Conservation (phyloP, 2,329 filamentous ascomycete species). For the Kalmusia sp. region DNA sequence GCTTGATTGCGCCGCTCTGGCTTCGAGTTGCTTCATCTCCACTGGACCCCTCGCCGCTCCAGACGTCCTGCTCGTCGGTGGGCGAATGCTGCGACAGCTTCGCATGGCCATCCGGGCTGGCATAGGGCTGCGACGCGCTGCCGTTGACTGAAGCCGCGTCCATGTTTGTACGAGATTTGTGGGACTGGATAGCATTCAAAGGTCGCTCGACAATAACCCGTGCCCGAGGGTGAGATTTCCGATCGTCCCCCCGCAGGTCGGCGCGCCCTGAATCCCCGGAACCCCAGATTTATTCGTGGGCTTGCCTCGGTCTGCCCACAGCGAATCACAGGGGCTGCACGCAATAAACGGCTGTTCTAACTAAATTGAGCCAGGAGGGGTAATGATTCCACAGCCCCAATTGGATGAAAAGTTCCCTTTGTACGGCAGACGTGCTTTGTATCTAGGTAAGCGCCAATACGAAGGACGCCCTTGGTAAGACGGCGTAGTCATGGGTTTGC, state of each 20-base stretch:
- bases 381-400: too few relatives aligned
- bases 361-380: too few relatives aligned
- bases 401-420: too few relatives aligned
- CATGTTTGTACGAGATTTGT: constrained; percentile 32
- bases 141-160: constrained; percentile 31
- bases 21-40: constrained; percentile 46
- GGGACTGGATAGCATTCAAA: constrained; percentile 9
- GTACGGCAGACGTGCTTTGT: too few relatives aligned
- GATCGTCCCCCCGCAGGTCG: constrained; percentile 5
- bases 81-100: constrained; percentile 45
- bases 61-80: constrained; percentile 37
- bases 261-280: constrained; percentile 13
- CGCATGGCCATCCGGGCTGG: constrained; percentile 37
- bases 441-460: too few relatives aligned
- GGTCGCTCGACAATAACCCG: constrained; percentile 21
- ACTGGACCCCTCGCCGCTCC: constrained; percentile 50
- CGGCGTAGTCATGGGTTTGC: too few relatives aligned
- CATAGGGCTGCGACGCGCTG: constrained; percentile 32
- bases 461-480: too few relatives aligned
- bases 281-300: constrained; percentile 2
- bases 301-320: background rate
- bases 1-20: constrained; percentile 51
- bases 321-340: constrained; percentile 1
- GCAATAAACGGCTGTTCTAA: background rate
- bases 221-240: constrained; percentile 22